Evolutionary conservation across 176 grass and related monocot genomes (phyloP), one percentile per base, ranked within the genome.

Genomic region (Carex pumila): DNA sequence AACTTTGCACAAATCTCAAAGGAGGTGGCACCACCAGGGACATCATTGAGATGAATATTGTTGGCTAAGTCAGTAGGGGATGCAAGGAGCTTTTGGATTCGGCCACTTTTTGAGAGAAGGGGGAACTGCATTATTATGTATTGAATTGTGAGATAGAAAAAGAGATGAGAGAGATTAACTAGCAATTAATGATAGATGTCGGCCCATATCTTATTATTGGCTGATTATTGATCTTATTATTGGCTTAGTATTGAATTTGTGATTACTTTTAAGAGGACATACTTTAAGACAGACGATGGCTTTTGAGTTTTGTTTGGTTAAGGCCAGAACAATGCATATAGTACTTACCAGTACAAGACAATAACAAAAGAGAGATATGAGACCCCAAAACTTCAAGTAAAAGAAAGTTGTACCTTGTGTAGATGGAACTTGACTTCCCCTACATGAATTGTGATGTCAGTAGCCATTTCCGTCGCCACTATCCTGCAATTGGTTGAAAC

Each of bases 1-100:
- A 95, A 99, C 79, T 99, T 95, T 59, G 92, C 93, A 92, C 96
- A 99, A 32, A 95, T 89, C 81, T 99, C 96, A 81, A 99, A 99
- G 60, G 91, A 90, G 67, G 88, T 94, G 22, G 96, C 69, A 12
- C 96, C 96, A 81, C 96, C 93, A 58, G 96, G 96, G 80, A 99
- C 89, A 39, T 99, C 91, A 31, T 88, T 71, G 79, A 95, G 89
- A 65, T 87, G 91, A 47, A 99, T 90, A 32, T 99, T 93, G 57
- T 63, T 87, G 54, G 81, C 91, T 77, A 86, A 85, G 60, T 94
- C 93, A 65, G 68, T 84, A 25, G 92, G 81, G 37, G 89, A 91
- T 59, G 87, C 84, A 62, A 99, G 85, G 71, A 99, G 79, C 80
- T 89, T 99, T 66, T 95, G 96, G 85, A 99, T 90, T 52, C 76